These are phyloP conservation scores for Colletotrichum sp. DNA, from an alignment of 2,329 filamentous ascomycete species.

Conservation along the genomic window DNA sequence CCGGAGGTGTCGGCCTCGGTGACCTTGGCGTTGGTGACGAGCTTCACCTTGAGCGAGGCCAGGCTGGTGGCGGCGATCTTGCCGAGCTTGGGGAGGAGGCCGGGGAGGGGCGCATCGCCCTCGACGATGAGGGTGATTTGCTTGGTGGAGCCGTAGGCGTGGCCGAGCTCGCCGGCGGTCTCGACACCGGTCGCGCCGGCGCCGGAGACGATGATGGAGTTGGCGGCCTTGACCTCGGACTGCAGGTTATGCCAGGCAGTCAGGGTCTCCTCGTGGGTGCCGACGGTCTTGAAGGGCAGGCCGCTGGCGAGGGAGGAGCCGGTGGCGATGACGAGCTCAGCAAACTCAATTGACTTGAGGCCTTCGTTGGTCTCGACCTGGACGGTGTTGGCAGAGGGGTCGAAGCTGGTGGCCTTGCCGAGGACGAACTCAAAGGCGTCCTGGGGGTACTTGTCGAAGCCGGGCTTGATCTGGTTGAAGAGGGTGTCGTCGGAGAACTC, in stretches of 20 bases:
- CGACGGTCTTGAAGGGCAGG: slow-evolving; percentile 53
- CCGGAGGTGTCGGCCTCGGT: slow-evolving; percentile 25
- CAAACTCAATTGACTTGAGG: slow-evolving; percentile 48
- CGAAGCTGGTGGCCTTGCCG: slow-evolving; percentile 51
- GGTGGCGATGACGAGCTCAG: slow-evolving; percentile 61
- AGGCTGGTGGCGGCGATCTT: slow-evolving; percentile 43
- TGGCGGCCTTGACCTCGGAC: slow-evolving; percentile 27
- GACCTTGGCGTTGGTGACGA: slow-evolving; percentile 45
- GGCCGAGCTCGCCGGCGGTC: slow-evolving; percentile 39
- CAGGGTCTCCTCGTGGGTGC: slow-evolving; percentile 46
- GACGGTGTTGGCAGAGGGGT: slow-evolving; percentile 46
- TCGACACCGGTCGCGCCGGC: slow-evolving; percentile 44
- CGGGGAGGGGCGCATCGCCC: slow-evolving; percentile 18
- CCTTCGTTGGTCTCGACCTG: slow-evolving; percentile 41
- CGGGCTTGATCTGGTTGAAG: slow-evolving; percentile 42
- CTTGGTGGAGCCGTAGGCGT: slow-evolving; percentile 32
- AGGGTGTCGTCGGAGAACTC: slow-evolving; percentile 47
- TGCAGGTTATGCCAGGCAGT: slow-evolving; percentile 37
- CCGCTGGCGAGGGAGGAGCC: slow-evolving; percentile 48
- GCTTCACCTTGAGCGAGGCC: slow-evolving; percentile 46
- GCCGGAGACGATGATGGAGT: slow-evolving; percentile 41
- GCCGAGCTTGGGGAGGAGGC: slow-evolving; percentile 34
- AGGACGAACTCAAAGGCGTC: slow-evolving; percentile 57
- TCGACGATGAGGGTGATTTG: slow-evolving; percentile 28
- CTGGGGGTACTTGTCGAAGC: slow-evolving; percentile 52